Percentiles rank a stretch among this genome's conserved stretches.
Conservation (phyloP, 1,284 basidiomycete genomes). For the Leccinum variabile region DNA sequence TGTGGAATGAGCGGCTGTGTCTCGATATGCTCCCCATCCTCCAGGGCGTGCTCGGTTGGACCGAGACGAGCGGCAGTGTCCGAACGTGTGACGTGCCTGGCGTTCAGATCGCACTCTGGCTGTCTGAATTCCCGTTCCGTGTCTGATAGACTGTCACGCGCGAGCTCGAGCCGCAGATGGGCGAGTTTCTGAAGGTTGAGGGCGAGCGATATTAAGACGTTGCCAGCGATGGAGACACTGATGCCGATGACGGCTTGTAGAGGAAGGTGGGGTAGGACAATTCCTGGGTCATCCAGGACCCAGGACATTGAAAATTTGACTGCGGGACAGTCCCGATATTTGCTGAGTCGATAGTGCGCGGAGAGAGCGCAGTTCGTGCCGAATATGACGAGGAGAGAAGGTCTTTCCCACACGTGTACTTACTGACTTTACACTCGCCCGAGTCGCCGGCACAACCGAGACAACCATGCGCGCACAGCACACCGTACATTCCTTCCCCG, state of each 20-base stretch:
- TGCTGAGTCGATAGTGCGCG: background rate
- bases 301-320: slow-evolving; percentile 22
- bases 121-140: slow-evolving; percentile 18
- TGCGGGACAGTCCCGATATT: background rate
- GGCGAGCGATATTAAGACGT: slow-evolving; percentile 87
- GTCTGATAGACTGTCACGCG: slow-evolving; percentile 25
- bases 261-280: slow-evolving; percentile 57
- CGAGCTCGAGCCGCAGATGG: slow-evolving; percentile 68
- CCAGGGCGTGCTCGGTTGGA: slow-evolving; percentile 14
- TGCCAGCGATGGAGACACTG: slow-evolving; percentile 79
- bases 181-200: slow-evolving; percentile 92
- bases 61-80: slow-evolving; percentile 5
- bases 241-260: slow-evolving; percentile 76
- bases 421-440: background rate
- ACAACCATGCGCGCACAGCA: slow-evolving; percentile 73
- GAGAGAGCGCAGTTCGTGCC: background rate
- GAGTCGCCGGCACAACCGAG: background rate
- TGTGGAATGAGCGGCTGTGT: slow-evolving; percentile 32
- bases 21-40: slow-evolving; percentile 19
- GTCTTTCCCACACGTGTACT: slow-evolving; percentile 13
- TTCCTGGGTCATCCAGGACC: slow-evolving; percentile 31
- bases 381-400: slow-evolving; percentile 6
- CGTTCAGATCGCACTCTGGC: slow-evolving; percentile 1
- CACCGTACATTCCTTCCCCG: slow-evolving; percentile 68
- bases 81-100: slow-evolving; percentile 5